Conservation (phyloP, 352 stramenopile genomes). For the Phytophthora tentaculata region DNA sequence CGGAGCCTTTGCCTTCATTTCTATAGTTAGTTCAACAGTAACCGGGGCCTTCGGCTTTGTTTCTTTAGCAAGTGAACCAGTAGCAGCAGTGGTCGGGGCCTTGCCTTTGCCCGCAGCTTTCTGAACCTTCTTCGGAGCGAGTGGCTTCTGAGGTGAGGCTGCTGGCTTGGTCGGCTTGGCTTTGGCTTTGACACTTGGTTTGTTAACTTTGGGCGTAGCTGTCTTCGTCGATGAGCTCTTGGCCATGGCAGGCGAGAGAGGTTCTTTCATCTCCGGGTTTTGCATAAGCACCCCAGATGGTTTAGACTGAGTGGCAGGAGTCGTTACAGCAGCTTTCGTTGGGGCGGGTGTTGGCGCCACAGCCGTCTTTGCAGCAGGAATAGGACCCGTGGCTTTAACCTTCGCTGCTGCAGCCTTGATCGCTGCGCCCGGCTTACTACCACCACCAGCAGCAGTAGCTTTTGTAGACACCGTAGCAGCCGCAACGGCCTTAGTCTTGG, state of each 20-base stretch:
- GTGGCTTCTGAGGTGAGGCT: conserved; percentile 3
- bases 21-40: not conserved
- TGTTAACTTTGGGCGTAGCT: conserved; percentile 6
- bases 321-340: not conserved
- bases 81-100: not conserved
- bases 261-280: conserved; percentile 44
- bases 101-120: conserved; percentile 28
- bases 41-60: conserved; percentile 13
- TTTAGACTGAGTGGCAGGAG: not conserved
- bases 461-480: not conserved
- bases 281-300: conserved; percentile 21
- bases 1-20: conserved; percentile 17
- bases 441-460: not conserved
- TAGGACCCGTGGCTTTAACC: not conserved
- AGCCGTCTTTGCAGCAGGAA: no score
- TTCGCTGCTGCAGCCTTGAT: not conserved
- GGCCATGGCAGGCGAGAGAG: not conserved
- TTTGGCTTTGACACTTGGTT: conserved; percentile 19
- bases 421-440: conserved; percentile 4
- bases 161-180: conserved; percentile 19
- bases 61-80: conserved; percentile 16
- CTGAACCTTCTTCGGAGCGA: conserved; percentile 28
- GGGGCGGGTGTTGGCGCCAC: not conserved
- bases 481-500: conserved; percentile 2
- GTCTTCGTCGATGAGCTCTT: conserved; percentile 11